These are phyloP conservation scores for Trichosporon faecale DNA, from an alignment of 1,284 basidiomycete species.

Conservation along the genomic window DNA sequence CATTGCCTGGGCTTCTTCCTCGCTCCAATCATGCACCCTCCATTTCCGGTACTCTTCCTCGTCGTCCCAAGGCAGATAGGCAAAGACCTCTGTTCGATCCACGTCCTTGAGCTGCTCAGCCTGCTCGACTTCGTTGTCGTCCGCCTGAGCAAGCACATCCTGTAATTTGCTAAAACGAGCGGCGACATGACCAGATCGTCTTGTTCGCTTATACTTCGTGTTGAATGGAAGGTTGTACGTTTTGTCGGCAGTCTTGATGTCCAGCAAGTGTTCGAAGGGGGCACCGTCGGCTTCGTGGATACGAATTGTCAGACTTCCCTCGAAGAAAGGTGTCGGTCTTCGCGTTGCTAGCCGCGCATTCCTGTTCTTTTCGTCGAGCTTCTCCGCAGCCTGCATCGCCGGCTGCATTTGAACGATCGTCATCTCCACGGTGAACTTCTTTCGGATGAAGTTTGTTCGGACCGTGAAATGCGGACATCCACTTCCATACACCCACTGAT, in stretches of 20 bases:
- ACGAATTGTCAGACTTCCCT: constrained; percentile 92
- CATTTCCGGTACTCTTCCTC: constrained; percentile 87
- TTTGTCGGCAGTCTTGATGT: constrained; percentile 81
- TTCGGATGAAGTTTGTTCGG: constrained; percentile 88
- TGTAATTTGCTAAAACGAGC: constrained; percentile 76
- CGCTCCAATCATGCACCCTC: constrained; percentile 97
- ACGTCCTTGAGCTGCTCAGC: constrained; percentile 76
- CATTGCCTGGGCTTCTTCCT: constrained; percentile 92
- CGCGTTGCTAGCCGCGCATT: constrained; percentile 58
- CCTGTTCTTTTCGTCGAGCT: constrained; percentile 25
- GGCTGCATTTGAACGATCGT: constrained; percentile 85
- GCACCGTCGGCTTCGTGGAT: constrained; percentile 99
- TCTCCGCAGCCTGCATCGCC: constrained; percentile 54
- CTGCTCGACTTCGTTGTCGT: constrained; percentile 82
- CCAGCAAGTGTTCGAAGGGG: constrained; percentile 96
- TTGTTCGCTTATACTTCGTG: constrained; percentile 98
- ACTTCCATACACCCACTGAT: constrained; percentile 98
- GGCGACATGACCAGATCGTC: constrained; percentile 67
- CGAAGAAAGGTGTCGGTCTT: constrained; percentile 83
- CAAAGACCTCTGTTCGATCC: constrained; percentile 74
- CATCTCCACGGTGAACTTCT: constrained; percentile 97
- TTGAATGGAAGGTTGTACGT: constrained; percentile 97
- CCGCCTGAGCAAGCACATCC: constrained; percentile 86
- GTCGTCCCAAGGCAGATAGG: constrained; percentile 87
- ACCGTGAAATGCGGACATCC: constrained; percentile 91